Evolutionary conservation across 805 yeast species (phyloP).

Genomic region (Kuraishia floccosa): DNA sequence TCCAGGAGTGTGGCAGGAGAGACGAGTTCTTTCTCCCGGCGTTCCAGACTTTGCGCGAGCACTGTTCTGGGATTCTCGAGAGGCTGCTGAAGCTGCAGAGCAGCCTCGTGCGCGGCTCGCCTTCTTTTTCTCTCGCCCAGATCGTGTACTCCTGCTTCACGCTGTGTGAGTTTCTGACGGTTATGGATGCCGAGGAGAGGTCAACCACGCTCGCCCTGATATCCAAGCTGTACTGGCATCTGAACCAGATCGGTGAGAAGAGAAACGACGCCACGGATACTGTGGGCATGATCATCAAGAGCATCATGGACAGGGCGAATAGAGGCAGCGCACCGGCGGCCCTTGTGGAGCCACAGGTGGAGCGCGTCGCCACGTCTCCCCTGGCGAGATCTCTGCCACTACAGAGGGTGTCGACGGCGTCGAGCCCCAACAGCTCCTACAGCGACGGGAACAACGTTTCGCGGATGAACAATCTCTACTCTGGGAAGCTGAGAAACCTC

Average conservation of each 20-base stretch:
- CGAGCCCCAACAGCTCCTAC: neutral
- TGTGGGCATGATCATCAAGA: slow-evolving; percentile 42
- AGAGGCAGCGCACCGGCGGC: neutral
- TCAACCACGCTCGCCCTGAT: slow-evolving; percentile 32
- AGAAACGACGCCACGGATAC: slow-evolving; percentile 50
- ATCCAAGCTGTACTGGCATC: slow-evolving; percentile 45
- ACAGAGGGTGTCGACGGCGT: neutral
- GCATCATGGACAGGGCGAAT: slow-evolving; percentile 33
- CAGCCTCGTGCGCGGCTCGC: slow-evolving; percentile 40
- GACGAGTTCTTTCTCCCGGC: slow-evolving; percentile 3
- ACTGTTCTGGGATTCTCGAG: no score
- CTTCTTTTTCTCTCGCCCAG: slow-evolving; percentile 37
- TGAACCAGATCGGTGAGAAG: slow-evolving; percentile 43
- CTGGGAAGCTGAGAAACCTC: neutral
- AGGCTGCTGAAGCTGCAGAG: slow-evolving; percentile 32
- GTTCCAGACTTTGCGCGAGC: slow-evolving; percentile 31
- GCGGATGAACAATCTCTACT: neutral
- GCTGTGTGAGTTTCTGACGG: slow-evolving; percentile 32
- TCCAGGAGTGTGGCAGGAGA: no score
- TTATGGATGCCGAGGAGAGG: slow-evolving; percentile 25
- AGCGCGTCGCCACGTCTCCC: no score
- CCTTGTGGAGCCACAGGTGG: neutral
- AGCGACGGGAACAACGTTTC: no score
- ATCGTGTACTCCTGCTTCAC: slow-evolving; percentile 44
- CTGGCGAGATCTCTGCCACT: no score